Conservation (phyloP, 305 asterid species). For the Fraxinus nigra region DNA sequence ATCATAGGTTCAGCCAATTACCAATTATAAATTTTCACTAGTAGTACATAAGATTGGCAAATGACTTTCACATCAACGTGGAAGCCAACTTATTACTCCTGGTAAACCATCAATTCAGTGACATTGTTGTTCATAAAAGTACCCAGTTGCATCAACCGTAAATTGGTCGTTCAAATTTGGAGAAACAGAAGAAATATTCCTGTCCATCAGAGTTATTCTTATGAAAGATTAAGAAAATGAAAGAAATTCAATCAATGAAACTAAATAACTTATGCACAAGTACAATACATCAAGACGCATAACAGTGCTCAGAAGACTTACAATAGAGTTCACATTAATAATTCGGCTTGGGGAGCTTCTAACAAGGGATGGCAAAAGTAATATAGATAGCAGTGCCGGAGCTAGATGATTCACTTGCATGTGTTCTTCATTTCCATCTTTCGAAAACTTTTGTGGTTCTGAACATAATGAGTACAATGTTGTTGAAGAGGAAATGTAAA, state of each 20-base stretch:
- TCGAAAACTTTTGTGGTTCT: conserved; percentile 88
- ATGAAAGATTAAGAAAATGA: conserved; percentile 3
- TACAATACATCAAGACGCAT: not conserved
- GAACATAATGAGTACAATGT: conserved; percentile 22
- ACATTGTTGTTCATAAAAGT: not conserved
- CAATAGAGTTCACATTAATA: conserved; percentile 79
- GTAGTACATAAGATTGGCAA: not conserved
- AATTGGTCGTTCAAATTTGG: not conserved
- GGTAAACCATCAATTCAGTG: not conserved
- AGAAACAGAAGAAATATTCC: not conserved
- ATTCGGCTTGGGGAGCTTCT: conserved; percentile 98
- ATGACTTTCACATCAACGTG: not conserved
- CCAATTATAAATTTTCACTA: not conserved
- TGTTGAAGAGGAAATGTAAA: not conserved
- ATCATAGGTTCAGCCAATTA: not conserved
- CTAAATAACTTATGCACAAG: not conserved
- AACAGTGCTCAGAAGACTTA: conserved; percentile 42
- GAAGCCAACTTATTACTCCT: conserved; percentile 6
- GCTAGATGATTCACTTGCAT: conserved; percentile 98
- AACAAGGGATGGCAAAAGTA: conserved; percentile 86
- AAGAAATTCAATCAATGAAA: not conserved
- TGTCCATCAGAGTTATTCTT: conserved; percentile 2
- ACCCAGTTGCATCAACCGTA: not conserved
- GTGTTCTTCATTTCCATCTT: conserved; percentile 86
- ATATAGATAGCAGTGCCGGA: conserved; percentile 82